Evolutionary conservation across 441 rosid species (phyloP).

Genomic region (Aquilaria agallochum): DNA sequence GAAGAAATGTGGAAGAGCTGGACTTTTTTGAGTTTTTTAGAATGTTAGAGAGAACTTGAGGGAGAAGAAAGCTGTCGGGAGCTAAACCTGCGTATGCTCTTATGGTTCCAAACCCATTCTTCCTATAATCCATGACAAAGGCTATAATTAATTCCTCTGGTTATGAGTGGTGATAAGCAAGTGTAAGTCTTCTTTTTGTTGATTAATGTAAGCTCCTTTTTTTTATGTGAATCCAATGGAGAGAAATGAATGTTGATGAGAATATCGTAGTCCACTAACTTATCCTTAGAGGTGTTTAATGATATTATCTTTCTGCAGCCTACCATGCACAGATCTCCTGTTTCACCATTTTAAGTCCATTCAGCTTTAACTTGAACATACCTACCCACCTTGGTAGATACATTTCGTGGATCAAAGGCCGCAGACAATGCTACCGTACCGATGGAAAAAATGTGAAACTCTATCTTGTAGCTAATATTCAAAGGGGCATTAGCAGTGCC

Average conservation of each 20-base stretch:
- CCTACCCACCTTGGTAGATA: not conserved
- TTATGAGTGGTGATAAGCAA: slow-evolving; percentile 17
- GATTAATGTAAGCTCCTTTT: slow-evolving; percentile 19
- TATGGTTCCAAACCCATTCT: slow-evolving; percentile 23
- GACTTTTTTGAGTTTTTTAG: slow-evolving; percentile 23
- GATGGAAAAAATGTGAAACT: too few relatives aligned
- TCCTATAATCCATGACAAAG: not conserved
- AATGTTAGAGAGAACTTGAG: slow-evolving; percentile 31
- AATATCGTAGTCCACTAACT: slow-evolving; percentile 30
- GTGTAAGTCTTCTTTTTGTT: slow-evolving; percentile 15
- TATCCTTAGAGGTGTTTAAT: not conserved
- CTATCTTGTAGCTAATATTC: too few relatives aligned
- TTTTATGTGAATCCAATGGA: slow-evolving; percentile 11
- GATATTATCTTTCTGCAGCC: slow-evolving; percentile 21
- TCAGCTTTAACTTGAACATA: slow-evolving; percentile 22
- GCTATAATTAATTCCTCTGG: slow-evolving; percentile 18
- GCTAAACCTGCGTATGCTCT: slow-evolving; percentile 22
- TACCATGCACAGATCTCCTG: slow-evolving; percentile 32
- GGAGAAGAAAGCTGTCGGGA: slow-evolving; percentile 29
- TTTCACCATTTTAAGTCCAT: slow-evolving; percentile 26
- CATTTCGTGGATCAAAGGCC: too few relatives aligned
- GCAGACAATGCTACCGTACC: too few relatives aligned
- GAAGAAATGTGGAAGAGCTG: slow-evolving; percentile 20
- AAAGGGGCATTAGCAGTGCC: too few relatives aligned
- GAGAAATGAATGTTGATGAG: slow-evolving; percentile 20